Conservation (phyloP, 1,139 yeast genomes). For the Sugiyamaella xylanicola region DNA sequence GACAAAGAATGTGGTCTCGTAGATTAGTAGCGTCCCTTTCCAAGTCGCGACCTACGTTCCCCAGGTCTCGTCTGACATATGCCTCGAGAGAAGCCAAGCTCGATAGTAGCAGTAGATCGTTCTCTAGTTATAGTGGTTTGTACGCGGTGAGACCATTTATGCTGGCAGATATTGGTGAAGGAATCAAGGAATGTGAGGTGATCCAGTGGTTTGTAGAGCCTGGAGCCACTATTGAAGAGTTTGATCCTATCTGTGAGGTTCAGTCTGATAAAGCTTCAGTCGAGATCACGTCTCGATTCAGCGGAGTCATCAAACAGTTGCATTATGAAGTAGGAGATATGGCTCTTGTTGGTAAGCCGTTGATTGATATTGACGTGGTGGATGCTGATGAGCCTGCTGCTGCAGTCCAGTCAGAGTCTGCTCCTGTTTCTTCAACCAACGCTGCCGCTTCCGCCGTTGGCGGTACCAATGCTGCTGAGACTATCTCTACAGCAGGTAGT, state of each 20-base stretch:
- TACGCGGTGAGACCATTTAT: conserved; percentile 36
- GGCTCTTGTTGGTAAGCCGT: conserved; percentile 43
- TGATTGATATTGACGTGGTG: conserved; percentile 41
- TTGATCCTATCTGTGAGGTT: conserved; percentile 44
- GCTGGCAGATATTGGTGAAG: conserved; percentile 45
- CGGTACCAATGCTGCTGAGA: background rate
- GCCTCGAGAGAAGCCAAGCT: too few species aligned
- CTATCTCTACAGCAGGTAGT: conserved; percentile 6
- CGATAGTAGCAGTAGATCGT: background rate
- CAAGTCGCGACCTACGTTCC: background rate
- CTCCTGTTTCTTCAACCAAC: background rate
- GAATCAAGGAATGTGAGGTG: conserved; percentile 44
- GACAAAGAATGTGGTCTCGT: background rate
- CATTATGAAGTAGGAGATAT: conserved; percentile 43
- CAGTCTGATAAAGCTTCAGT: conserved; percentile 45
- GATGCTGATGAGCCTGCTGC: conserved; percentile 18
- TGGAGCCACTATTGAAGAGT: conserved; percentile 42
- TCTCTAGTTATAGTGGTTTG: background rate
- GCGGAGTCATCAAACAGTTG: conserved; percentile 40
- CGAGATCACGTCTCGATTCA: conserved; percentile 43
- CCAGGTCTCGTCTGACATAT: background rate
- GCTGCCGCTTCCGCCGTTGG: conserved; percentile 6
- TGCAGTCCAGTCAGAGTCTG: conserved; percentile 4
- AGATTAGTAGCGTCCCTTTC: background rate
- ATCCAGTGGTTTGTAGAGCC: conserved; percentile 46